Evolutionary conservation across 345 rosid species (phyloP).

Genomic region (Eucalyptus erythrocorys): DNA sequence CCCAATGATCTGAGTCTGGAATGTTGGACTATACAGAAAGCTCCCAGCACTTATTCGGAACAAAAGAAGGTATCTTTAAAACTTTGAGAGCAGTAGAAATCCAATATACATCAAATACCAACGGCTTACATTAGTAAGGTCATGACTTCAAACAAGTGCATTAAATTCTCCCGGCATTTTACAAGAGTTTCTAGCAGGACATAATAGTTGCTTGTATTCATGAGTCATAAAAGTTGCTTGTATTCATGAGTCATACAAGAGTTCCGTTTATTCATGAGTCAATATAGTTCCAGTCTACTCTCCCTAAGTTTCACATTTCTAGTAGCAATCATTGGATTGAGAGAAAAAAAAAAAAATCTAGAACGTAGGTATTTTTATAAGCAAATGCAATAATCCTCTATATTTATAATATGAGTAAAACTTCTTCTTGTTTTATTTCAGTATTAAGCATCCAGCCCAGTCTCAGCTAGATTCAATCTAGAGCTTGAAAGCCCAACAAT

Average conservation of each 20-base stretch:
- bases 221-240: background rate
- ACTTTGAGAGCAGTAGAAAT: background rate
- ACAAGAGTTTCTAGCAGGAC: background rate
- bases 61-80: background rate
- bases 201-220: background rate
- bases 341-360: background rate
- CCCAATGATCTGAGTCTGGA: background rate
- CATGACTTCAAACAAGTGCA: background rate
- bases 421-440: background rate
- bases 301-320: background rate
- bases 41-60: background rate
- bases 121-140: background rate
- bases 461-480: background rate
- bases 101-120: background rate
- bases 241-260: background rate
- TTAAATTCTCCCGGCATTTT: background rate
- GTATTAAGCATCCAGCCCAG: background rate
- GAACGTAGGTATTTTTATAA: background rate
- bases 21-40: background rate
- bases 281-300: background rate
- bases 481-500: background rate
- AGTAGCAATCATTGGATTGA: background rate
- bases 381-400: background rate
- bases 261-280: background rate
- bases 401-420: background rate